Evolutionary conservation across 116 monocot genomes (phyloP), one percentile per base, ranked within the genome.

Genomic region (Cymodocea nodosa): DNA sequence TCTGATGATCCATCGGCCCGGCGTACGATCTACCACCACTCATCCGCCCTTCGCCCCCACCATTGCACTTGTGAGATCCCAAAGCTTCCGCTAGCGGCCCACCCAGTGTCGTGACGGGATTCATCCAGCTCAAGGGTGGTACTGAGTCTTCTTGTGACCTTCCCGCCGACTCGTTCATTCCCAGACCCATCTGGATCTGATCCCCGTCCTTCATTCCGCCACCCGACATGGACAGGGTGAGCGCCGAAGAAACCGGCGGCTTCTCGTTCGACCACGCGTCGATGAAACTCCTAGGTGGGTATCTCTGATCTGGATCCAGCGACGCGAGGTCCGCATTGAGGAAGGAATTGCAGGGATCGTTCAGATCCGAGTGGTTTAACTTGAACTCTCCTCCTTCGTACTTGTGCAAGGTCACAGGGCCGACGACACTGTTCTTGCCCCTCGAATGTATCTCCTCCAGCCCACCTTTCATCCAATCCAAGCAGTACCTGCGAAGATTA

Each of bases 81-180:
- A 84, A 51, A 20, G 73, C 84, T 51, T 84, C 78, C 15, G 71
- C 80, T 7, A 84, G 52, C 4, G 84, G 84, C 10, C 84, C 80
- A 1, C 79, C 74, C 30, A 68, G 23, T 0, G 72, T 7, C 20
- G 56, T 49, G 20, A 19, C 56, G 12, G 62, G 44, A 6, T 44
- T 57, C 18, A 52, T 78, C 73, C 78, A 78, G 20, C 51, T 56
- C 30, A 44, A 22, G 0, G 62, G 51, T 9, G 59, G 75, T 0
- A n/a, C n/a, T n/a, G 30, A 30, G 2, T 30, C 30, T 3, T 30
- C 30, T 30, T 3, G 30, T 30, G 77, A 72, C 60, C 62, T 81
- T 2, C 55, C 68, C 15, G 18, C 10, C n/a, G 34, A 15, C 5
- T 75, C 51, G 35, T n/a, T 54, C 12, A 70, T 15, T 35, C 68